Evolutionary conservation across 2,329 filamentous ascomycete genomes (phyloP).

Genomic region (Nigrospora sphaerica): DNA sequence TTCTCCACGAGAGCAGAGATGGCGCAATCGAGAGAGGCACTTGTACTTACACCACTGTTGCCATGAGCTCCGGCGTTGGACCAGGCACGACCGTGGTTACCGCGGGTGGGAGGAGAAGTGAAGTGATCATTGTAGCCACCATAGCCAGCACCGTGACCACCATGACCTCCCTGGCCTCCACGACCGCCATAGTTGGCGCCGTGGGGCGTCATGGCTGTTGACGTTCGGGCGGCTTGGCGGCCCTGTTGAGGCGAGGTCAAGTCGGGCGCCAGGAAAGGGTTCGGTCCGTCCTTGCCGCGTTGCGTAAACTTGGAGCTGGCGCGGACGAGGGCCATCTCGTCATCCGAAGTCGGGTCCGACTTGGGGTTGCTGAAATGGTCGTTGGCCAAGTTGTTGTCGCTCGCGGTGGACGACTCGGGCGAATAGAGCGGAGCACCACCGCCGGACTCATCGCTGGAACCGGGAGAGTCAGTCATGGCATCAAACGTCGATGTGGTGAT

Average conservation of each 20-base stretch:
- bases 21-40: too few species aligned
- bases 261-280: background rate
- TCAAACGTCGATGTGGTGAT: background rate
- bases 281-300: background rate
- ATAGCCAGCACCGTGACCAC: background rate
- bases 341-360: conserved; percentile 8
- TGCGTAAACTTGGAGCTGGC: conserved; percentile 5
- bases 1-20: too few species aligned
- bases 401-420: conserved; percentile 4
- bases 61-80: too few species aligned
- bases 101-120: too few species aligned
- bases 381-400: background rate
- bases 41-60: too few species aligned
- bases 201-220: background rate
- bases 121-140: background rate
- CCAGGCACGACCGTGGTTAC: too few species aligned
- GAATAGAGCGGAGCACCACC: conserved; percentile 11
- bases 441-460: conserved; percentile 10
- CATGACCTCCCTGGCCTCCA: background rate
- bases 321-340: conserved; percentile 13
- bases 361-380: background rate
- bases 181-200: background rate
- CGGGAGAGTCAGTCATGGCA: conserved; percentile 5
- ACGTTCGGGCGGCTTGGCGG: too few species aligned
- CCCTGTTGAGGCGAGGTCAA: too few species aligned